Evolutionary conservation across 2,329 filamentous ascomycete genomes (phyloP).

Genomic region (Trichoderma polysporum): DNA sequence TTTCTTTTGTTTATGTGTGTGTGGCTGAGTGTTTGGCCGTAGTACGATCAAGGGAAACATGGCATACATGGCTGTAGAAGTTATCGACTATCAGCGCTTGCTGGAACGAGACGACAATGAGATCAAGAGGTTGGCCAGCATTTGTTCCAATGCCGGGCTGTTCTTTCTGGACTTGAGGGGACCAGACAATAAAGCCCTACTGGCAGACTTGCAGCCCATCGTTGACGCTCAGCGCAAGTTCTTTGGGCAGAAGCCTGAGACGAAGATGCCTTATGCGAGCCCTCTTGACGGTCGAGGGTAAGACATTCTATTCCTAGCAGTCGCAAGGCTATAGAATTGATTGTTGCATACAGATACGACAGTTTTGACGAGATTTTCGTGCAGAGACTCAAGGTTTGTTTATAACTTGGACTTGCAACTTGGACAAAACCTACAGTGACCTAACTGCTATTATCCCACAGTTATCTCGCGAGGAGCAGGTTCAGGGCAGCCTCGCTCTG

Average conservation of each 20-base stretch:
- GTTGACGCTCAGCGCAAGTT: neutral
- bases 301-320: neutral
- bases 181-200: neutral
- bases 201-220: neutral
- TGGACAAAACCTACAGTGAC: neutral
- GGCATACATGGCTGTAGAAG: neutral
- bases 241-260: slow-evolving; percentile 5
- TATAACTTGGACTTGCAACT: neutral
- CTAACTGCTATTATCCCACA: neutral
- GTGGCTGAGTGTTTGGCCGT: neutral
- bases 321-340: neutral
- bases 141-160: neutral
- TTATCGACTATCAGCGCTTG: slow-evolving; percentile 4
- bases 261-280: neutral
- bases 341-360: neutral
- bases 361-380: neutral
- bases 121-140: neutral
- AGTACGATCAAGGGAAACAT: neutral
- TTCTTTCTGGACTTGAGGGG: neutral
- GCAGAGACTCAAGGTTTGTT: slow-evolving; percentile 1
- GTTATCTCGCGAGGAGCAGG: neutral
- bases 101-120: neutral
- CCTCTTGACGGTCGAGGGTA: neutral
- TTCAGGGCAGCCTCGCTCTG: neutral
- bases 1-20: neutral